Base-by-base conservation (phyloP, 1,284 basidiomycete species). In the Wolfiporia cocos region DNA sequence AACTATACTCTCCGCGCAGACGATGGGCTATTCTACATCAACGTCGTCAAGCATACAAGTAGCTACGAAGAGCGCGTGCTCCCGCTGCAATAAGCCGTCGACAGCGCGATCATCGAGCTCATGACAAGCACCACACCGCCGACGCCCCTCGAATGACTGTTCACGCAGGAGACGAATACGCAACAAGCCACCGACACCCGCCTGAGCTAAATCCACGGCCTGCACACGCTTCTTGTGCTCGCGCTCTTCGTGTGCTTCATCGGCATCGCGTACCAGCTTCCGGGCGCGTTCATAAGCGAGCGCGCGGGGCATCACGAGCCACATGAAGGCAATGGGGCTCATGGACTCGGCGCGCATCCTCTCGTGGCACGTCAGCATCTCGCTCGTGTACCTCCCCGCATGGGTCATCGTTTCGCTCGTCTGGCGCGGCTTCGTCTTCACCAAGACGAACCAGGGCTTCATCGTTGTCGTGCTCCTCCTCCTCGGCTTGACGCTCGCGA, bases 31-130 rank as follows among this genome's bases (percentile, higher is more conserved):
- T 61, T 62, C 20, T 71, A 74, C 42, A 73, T 90, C 46, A 73
- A 88, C 52, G 84, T 87, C 4, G 64, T 69, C 23, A 66, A 68
- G 22, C 81, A 86, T 54, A 70, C 61, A 2, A 80, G 82, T 46
- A 85, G 87, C 61, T 79, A 81, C 52, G 85, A 88, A 57, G 63
- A 65, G 39, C 67, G 81, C 39, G 67, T 85, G 20, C 57, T 90
- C 18, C 87, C 87, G 1, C 56, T 90, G 11, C 87, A 91, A 51
- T 84, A 84, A 72, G 83, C 86, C 3, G 66, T 91, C 22, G 87
- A 90, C 51, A 68, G 76, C 54, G 83, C 81, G 6, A 76, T 85
- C 48, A 82, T 87, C 23, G 71, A 79, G 47, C 62, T 86, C 6
- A 71, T 71, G 49, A 78, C 83, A 0, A 78, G 77, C 1, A 58